Base-by-base conservation (phyloP, 2,329 filamentous ascomycete species). In the Colletotrichum paranaense region DNA sequence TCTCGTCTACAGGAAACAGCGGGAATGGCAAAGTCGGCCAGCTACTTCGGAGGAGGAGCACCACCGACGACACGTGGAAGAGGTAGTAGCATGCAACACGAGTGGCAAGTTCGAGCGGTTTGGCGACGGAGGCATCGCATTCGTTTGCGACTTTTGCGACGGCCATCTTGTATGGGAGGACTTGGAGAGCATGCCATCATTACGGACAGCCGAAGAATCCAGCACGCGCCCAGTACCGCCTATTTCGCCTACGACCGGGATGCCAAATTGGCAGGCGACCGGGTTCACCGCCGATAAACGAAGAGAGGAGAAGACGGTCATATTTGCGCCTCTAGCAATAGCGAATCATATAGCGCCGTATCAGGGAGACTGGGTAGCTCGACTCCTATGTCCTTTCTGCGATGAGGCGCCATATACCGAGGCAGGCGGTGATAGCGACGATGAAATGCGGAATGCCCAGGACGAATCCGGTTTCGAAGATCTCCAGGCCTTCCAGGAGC, bases 101-200 rank as follows among this genome's bases (percentile, higher is more conserved):
- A 83, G 88, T 2, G 89, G 89, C n/a, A 82, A 84, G 32, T 91
- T 91, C 73, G 86, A 90, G 80, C 85, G 88, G 16, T 86, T 90
- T 65, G 87, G 85, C 55, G 86, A 89, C 38, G 78, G 80, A 52
- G 88, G 90, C 73, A 84, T 90, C 60, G 88, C 86, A 8, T 91
- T 91, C 76, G 83, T 90, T 8, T 91, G 89, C 81, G 88, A 91
- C 80, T 91, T 87, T 77, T 91, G 89, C 81, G 89, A 91, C 77
- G 89, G 89, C 2, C 88, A 89, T 77, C 81, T 91, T 28, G 81
- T 91, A 26, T 91, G 89, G 89, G 84, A 88, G 70, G 88, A 91
- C 77, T 76, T 91, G 38, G 83, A 86, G 75, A 82, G 81, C 62
- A 87, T 91, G 81, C 89, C 89, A 6, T 86, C 86, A 1, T 80